A percentile compares a stretch with the other conserved stretches of the same genome.
Conservation (phyloP, 768 basidiomycete species). For the Paxillus ammoniavirescens region DNA sequence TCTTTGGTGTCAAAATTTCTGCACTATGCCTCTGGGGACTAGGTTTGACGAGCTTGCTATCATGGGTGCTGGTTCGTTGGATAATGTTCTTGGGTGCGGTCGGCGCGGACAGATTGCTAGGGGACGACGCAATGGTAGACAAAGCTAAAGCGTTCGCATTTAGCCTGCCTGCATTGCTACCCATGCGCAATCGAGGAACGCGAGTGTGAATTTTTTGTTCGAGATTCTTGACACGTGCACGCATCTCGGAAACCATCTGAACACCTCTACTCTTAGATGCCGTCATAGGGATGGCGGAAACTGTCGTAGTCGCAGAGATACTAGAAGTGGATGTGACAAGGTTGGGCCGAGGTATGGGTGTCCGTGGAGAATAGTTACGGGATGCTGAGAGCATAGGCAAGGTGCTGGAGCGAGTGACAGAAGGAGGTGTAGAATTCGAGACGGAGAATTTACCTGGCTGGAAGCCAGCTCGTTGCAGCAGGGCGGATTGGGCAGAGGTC, state of each 20-base stretch:
- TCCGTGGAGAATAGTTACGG: slow-evolving; percentile 44
- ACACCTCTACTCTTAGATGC: slow-evolving; percentile 77
- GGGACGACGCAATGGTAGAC: slow-evolving; percentile 33
- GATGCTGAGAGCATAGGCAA: slow-evolving; percentile 51
- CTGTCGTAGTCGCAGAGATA: slow-evolving; percentile 23
- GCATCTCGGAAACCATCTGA: slow-evolving; percentile 92
- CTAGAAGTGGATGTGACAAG: slow-evolving; percentile 41
- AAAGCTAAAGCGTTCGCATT: slow-evolving; percentile 38
- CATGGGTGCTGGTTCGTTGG: slow-evolving; percentile 19
- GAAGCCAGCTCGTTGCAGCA: slow-evolving; percentile 54
- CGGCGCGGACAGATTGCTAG: slow-evolving; percentile 38
- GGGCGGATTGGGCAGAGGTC: slow-evolving; percentile 41
- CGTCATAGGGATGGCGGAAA: slow-evolving; percentile 36
- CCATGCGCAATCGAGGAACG: slow-evolving; percentile 81
- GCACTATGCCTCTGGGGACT: slow-evolving; percentile 41
- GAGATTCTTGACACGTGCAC: slow-evolving; percentile 75
- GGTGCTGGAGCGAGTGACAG: slow-evolving; percentile 56
- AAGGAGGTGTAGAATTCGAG: slow-evolving; percentile 44
- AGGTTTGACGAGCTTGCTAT: slow-evolving; percentile 20
- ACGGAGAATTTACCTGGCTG: slow-evolving; percentile 40
- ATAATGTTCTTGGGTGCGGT: slow-evolving; percentile 17
- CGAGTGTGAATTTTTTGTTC: slow-evolving; percentile 88
- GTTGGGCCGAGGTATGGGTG: slow-evolving; percentile 39
- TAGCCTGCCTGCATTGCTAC: slow-evolving; percentile 62
- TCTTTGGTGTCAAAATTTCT: slow-evolving; percentile 43